Percentiles rank a stretch among this genome's conserved stretches.
Evolutionary conservation across 495 filamentous ascomycete genomes (phyloP).

Genomic region (Penicillium fimorum): DNA sequence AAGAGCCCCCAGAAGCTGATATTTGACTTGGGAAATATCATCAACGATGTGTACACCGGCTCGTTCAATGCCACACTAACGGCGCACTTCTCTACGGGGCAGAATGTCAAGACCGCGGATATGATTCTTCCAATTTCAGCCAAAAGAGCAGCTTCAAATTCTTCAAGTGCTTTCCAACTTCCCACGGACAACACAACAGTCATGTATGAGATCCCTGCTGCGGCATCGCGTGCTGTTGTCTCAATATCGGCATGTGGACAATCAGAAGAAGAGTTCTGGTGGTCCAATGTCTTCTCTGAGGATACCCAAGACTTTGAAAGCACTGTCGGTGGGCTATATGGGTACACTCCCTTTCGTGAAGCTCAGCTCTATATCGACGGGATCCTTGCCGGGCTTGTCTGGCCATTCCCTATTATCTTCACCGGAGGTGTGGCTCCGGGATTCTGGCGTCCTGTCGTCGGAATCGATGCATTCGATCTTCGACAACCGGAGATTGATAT

Average conservation of each 20-base stretch:
- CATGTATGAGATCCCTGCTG: slow-evolving; percentile 56
- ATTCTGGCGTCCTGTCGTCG: slow-evolving; percentile 35
- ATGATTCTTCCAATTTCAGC: neutral
- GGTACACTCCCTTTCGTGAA: slow-evolving; percentile 78
- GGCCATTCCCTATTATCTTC: slow-evolving; percentile 87
- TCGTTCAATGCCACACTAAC: neutral
- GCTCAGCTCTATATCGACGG: slow-evolving; percentile 79
- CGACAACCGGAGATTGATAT: slow-evolving; percentile 82
- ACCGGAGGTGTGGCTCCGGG: slow-evolving; percentile 50
- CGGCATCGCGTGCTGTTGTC: slow-evolving; percentile 68
- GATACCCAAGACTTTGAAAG: slow-evolving; percentile 53
- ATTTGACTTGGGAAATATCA: neutral
- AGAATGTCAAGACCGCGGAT: neutral
- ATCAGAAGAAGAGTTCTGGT: slow-evolving; percentile 84
- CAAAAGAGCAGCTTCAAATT: neutral
- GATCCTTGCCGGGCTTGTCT: slow-evolving; percentile 71
- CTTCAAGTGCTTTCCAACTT: slow-evolving; percentile 30
- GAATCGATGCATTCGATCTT: slow-evolving; percentile 81
- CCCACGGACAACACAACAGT: slow-evolving; percentile 57
- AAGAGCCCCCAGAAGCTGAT: neutral
- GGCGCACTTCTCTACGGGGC: neutral
- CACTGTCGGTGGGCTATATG: slow-evolving; percentile 54
- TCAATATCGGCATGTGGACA: slow-evolving; percentile 78
- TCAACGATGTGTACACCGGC: neutral
- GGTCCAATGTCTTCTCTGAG: slow-evolving; percentile 70